A percentile compares a stretch with the other conserved stretches of the same genome.
These are phyloP conservation scores for Nadsonia fulvescens DNA, from an alignment of 805 yeast species.

Conservation along the genomic window DNA sequence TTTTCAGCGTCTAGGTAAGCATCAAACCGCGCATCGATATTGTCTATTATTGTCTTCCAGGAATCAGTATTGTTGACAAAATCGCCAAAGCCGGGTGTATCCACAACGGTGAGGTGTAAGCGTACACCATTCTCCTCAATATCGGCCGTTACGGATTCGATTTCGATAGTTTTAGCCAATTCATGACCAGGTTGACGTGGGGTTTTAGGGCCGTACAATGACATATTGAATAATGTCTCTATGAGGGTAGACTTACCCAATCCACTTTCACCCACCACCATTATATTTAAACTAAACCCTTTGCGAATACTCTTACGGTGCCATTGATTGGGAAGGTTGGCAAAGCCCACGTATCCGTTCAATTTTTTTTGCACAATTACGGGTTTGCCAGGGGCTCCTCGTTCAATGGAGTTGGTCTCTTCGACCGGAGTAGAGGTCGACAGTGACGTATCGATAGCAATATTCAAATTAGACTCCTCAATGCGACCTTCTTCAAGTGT, in stretches of 20 bases:
- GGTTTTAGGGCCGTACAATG: constrained; percentile 29
- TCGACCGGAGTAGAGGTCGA: too few species aligned
- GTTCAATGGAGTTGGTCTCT: too few species aligned
- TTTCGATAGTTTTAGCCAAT: constrained; percentile 29
- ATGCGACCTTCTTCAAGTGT: too few species aligned
- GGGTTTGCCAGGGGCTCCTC: too few species aligned
- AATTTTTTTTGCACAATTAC: constrained; percentile 38
- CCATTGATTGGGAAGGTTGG: constrained; percentile 97
- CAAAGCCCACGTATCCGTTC: constrained; percentile 89
- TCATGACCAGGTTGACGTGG: constrained; percentile 27
- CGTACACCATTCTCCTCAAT: constrained; percentile 90
- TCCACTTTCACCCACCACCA: constrained; percentile 76
- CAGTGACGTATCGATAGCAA: too few species aligned
- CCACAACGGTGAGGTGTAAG: constrained; percentile 65
- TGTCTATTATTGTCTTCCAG: constrained; percentile 86
- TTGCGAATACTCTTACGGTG: constrained; percentile 80
- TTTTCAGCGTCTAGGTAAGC: constrained; percentile 79
- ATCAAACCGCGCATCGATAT: constrained; percentile 74
- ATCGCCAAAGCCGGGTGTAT: constrained; percentile 91
- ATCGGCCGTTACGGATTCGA: constrained; percentile 45
- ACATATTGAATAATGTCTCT: constrained; percentile 70
- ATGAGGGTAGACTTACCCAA: constrained; percentile 85
- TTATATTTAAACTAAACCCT: constrained; percentile 75
- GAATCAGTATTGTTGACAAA: constrained; percentile 59
- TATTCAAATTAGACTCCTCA: too few species aligned